phyloP scores from a whole-genome alignment of 441 rosid species.

The Populus hybrid region DNA sequence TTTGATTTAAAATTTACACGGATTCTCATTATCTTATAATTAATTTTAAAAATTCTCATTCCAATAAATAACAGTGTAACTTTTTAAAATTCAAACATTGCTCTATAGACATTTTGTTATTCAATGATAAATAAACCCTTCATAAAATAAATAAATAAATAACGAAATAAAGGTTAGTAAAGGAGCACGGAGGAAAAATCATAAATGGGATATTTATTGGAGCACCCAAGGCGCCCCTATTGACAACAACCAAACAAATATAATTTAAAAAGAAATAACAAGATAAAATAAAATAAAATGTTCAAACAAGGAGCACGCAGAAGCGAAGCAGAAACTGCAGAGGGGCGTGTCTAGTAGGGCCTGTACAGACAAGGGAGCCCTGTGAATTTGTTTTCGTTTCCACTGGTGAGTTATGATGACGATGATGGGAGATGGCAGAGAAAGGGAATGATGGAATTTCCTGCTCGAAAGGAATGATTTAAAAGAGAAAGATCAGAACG shows the following conservation, averaged over 20 bases:
- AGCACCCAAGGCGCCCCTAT: neutral
- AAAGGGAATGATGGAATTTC: slow-evolving; percentile 37
- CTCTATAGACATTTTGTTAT: too few species aligned
- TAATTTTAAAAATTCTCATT: too few species aligned
- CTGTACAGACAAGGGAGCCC: neutral
- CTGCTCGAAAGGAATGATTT: slow-evolving; percentile 31
- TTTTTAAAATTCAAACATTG: too few species aligned
- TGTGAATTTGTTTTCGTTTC: neutral
- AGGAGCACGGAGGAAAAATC: neutral
- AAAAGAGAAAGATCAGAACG: neutral
- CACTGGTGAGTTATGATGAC: neutral
- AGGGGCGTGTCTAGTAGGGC: neutral
- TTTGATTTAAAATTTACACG: too few species aligned
- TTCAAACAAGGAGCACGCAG: neutral
- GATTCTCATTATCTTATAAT: too few species aligned
- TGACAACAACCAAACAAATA: neutral
- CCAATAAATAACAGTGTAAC: too few species aligned
- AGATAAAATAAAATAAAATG: neutral
- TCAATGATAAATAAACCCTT: too few species aligned
- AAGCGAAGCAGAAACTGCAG: neutral
- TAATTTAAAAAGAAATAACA: neutral
- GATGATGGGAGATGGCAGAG: slow-evolving; percentile 7
- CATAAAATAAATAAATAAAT: neutral
- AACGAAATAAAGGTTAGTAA: too few species aligned
- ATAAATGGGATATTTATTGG: neutral